These are phyloP conservation scores for Hyphodiscus hymeniophilus DNA, from an alignment of 495 filamentous ascomycete genomes.

Conservation along the genomic window DNA sequence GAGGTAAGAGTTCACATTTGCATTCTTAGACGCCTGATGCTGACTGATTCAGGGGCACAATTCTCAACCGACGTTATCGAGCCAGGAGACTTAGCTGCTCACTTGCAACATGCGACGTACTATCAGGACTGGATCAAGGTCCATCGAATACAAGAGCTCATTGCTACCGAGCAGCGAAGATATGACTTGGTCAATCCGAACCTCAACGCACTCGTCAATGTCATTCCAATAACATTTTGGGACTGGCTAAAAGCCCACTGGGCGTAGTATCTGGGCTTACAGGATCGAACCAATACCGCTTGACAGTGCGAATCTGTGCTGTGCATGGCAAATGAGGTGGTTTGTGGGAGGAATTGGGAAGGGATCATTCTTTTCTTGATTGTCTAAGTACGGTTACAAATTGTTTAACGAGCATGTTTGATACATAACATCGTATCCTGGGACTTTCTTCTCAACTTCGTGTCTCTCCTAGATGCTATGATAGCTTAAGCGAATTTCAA, in stretches of 20 bases:
- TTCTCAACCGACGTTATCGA: constrained; percentile 15
- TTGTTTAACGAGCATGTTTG: too few relatives aligned
- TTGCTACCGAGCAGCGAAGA: constrained; percentile 38
- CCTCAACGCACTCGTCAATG: constrained; percentile 32
- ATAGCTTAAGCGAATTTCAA: too few relatives aligned
- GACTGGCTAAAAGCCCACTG: constrained; percentile 33
- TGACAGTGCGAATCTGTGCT: too few relatives aligned
- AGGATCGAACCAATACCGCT: too few relatives aligned
- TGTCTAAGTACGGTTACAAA: too few relatives aligned
- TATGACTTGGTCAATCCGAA: constrained; percentile 38
- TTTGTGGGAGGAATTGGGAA: too few relatives aligned
- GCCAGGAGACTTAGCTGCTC: constrained; percentile 11
- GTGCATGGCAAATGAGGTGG: too few relatives aligned
- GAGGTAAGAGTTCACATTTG: constrained; percentile 9
- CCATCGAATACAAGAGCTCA: constrained; percentile 28
- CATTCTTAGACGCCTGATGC: not conserved
- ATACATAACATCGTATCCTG: too few relatives aligned
- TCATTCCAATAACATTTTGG: constrained; percentile 31
- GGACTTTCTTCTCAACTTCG: too few relatives aligned
- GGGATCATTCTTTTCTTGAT: too few relatives aligned
- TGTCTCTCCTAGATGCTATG: too few relatives aligned
- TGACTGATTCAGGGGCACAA: constrained; percentile 6
- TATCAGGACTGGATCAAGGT: constrained; percentile 15
- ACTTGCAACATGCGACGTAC: constrained; percentile 18
- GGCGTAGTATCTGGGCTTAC: constrained; percentile 12